Conservation (phyloP, 257 asterid species). For the Lithospermum erythrorhizon region DNA sequence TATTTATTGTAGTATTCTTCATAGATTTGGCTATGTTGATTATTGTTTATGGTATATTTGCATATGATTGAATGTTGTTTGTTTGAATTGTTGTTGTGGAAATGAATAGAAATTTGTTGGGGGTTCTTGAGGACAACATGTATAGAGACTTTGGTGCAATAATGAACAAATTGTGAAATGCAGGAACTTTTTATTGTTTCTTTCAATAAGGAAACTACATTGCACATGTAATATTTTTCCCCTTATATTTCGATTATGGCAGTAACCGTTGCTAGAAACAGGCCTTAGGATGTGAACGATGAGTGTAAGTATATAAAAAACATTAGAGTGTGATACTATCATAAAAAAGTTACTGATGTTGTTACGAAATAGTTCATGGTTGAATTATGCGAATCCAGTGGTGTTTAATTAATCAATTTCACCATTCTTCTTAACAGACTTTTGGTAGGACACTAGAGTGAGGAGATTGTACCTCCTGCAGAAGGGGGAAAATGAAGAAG, state of each 20-base stretch:
- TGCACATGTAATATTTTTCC: neutral
- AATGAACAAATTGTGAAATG: neutral
- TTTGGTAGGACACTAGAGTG: neutral
- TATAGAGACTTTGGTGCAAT: neutral
- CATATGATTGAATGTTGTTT: too few relatives aligned
- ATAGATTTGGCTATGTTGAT: too few relatives aligned
- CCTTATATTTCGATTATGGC: neutral
- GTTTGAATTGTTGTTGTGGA: too few relatives aligned
- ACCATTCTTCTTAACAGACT: neutral
- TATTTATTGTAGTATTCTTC: too few relatives aligned
- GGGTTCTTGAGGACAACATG: too few relatives aligned
- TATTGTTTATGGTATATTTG: too few relatives aligned
- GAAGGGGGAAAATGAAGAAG: conserved; percentile 66
- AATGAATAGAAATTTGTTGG: too few relatives aligned
- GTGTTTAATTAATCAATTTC: neutral
- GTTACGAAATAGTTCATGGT: too few relatives aligned
- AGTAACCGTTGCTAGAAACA: neutral
- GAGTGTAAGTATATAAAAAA: neutral
- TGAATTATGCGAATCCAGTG: neutral
- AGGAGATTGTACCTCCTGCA: conserved; percentile 22
- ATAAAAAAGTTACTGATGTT: too few relatives aligned
- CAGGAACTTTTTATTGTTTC: neutral
- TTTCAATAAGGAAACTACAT: neutral
- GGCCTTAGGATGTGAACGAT: too few relatives aligned
- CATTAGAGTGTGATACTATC: neutral